Base-by-base conservation (phyloP, 352 stramenopile species). In the Pythium angustatum region DNA sequence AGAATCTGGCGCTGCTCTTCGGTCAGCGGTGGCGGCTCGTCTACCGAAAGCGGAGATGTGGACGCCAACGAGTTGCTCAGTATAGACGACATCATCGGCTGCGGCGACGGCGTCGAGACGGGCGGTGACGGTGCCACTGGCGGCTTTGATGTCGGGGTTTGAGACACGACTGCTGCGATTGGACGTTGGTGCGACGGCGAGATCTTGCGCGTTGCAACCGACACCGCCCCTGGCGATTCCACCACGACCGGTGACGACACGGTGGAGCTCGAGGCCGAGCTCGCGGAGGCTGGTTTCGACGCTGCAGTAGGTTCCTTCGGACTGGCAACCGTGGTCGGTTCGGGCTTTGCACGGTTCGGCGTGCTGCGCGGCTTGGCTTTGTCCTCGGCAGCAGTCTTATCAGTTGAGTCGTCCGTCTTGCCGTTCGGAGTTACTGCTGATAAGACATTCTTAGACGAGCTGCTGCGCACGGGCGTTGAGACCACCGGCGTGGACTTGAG, bases 1-100 rank as follows among this genome's bases (percentile, higher is more conserved):
- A 95, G 63, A 44, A 91, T 78, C 72, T 91, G 84, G 41, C 76
- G 79, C 69, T 93, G 86, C 57, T 95, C 86, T 36, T 95, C 86
- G 9, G 81, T 92, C 36, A 93, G 68, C 63, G 78, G 68, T 26
- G 77, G 77, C 41, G 68, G 70, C 40, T 84, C 71, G 31, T 85
- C 82, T 30, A 77, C 51, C 7, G 67, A 61, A 3, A 58, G 33
- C 21, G 55, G 59, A n/a, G 66, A 54, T n/a, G 61, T 41, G 6
- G 57, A 51, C 8, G 53, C 41, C 43, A 54, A 15, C 9, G 57
- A 51, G n/a, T 21, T 56, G n/a, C 38, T 27, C 41, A 66, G 36
- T 22, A 66, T 47, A 2, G 64, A 62, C n/a, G 64, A 63, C 47
- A 64, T 64, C 21, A 27, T 68, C 2, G 65, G 44, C 58, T 69